A percentile compares a stretch with the other conserved stretches of the same genome.
Conservation (phyloP, 139 green algal species). For the Chlorella sp. region DNA sequence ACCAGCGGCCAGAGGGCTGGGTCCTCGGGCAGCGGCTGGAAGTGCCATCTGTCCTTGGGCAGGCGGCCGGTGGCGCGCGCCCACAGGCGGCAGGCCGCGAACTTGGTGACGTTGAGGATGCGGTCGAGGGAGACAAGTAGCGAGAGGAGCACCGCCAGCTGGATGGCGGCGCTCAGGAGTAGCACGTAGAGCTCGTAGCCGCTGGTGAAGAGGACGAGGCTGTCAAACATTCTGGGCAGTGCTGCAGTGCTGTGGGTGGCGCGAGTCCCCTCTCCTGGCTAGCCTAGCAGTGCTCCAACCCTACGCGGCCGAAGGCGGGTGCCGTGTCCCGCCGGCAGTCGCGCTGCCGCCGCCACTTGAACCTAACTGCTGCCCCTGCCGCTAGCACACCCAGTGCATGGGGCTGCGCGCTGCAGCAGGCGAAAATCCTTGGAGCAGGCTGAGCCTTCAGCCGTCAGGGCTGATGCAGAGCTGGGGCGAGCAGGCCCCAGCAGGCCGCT, state of each 20-base stretch:
- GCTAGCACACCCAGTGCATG: no score
- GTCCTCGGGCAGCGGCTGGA: conserved; percentile 40
- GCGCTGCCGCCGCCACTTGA: background rate
- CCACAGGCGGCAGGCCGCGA: conserved; percentile 10
- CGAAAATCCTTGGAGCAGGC: no score
- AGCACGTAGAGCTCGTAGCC: conserved; percentile 53
- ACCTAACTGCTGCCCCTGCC: no score
- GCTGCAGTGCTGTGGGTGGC: background rate
- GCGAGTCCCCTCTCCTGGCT: background rate
- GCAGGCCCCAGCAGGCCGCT: no score
- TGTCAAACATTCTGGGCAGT: background rate
- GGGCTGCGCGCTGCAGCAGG: no score
- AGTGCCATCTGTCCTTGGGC: conserved; percentile 47
- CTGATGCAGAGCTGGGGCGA: no score
- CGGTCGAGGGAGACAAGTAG: conserved; percentile 52
- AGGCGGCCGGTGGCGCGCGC: conserved; percentile 34
- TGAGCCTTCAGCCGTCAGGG: no score
- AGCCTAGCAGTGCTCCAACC: no score
- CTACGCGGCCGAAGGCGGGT: no score
- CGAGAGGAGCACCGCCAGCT: conserved; percentile 41
- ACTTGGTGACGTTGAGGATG: conserved; percentile 54
- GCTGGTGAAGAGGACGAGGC: background rate
- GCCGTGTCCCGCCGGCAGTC: no score
- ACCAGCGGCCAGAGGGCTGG: conserved; percentile 22
- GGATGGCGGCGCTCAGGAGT: conserved; percentile 41